Evolutionary conservation across 192 early-diverging fungal species (phyloP), one percentile per base, ranked within the genome.

Genomic region (Coemansia umbellata): DNA sequence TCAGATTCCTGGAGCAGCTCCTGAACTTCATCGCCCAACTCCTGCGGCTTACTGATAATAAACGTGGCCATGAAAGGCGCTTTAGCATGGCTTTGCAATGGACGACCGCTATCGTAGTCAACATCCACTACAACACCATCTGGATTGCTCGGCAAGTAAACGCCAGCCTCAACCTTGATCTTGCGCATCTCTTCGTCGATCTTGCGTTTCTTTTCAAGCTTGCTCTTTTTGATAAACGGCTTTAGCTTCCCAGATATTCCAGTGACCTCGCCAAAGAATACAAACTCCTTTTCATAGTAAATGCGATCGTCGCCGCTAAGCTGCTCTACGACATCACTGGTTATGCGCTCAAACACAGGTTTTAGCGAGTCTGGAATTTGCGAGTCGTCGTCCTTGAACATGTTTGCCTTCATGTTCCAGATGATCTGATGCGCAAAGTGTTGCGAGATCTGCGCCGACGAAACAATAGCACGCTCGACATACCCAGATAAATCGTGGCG

Each of bases 351-450:
- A 17, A 98, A 66, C 7, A 80, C 74, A 8, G 94, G 92, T 52
- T 98, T 98, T 19, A 98, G 66, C 7, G 90, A 53, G 65, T 99
- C 97, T 3, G 90, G 88, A 57, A 52, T 30, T 39, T 57, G 55
- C 1, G 62, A 61, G 0, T 72, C 81, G 36, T 84, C 84, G 71
- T 90, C 87, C 18, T 83, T 81, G 79, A 67, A 95, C 85, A 91
- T 93, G 77, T 99, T 99, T 41, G 97, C 97, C 21, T 97, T 89
- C 97, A 99, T 99, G 70, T 99, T 99, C 97, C 97, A 99, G 43
- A 99, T 95, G 44, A 99, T 97, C 79, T 99, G 97, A 74, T 99
- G 97, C 23, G 97, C 95, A 84, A 99, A 99, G 14, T 91, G 82
- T 74, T 97, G 95, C 27, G 93, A 96, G 9, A 89, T 86, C 57